Evolutionary conservation across 225 moss, liverwort and hornwort genomes (phyloP), one percentile per base, ranked within the genome.

Genomic region (Thuidium tamariscinum): DNA sequence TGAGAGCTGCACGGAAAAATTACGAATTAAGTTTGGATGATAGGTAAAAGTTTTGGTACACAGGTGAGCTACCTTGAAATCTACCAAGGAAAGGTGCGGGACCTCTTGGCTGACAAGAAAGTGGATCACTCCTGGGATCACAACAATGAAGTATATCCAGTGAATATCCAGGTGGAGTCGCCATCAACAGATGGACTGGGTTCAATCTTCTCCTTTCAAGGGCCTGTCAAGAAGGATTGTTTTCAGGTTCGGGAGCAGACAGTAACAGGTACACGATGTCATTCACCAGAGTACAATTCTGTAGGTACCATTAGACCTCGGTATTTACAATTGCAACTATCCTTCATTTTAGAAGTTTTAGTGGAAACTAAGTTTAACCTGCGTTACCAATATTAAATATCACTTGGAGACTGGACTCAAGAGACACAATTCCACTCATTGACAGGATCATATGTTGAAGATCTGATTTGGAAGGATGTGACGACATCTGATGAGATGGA

Each of bases 21-120:
- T 82, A 74, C 88, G 85, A 88, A 79, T 73, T 81, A 76, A 84
- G 84, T 84, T 84, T 69, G 70, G 84, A 87, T 77, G 81, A 87
- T 81, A 87, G 42, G 76, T 55, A 41, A 81, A 74, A 18, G 76
- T 83, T 90, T 74, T 86, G 83, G 86, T 65, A 70, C 83, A 79
- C 92, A 95, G 96, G 96, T 95, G 72, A 95, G 95, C 89, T 95
- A 95, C 83, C 84, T 97, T 90, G 96, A 95, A 80, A 94, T 97
- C 85, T 91, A 94, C 86, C 91, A 94, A 91, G 96, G 94, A 68
- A 94, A 93, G 86, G 91, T 95, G 81, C 92, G 93, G 29, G 94
- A 97, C 86, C 95, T 97, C 63, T 91, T 95, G 74, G 89, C 81
- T 80, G 84, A 85, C 75, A 88, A 88, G 84, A 95, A 88, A 88